Base-by-base conservation (phyloP, 352 stramenopile species). In the Globisporangium radiosum region DNA sequence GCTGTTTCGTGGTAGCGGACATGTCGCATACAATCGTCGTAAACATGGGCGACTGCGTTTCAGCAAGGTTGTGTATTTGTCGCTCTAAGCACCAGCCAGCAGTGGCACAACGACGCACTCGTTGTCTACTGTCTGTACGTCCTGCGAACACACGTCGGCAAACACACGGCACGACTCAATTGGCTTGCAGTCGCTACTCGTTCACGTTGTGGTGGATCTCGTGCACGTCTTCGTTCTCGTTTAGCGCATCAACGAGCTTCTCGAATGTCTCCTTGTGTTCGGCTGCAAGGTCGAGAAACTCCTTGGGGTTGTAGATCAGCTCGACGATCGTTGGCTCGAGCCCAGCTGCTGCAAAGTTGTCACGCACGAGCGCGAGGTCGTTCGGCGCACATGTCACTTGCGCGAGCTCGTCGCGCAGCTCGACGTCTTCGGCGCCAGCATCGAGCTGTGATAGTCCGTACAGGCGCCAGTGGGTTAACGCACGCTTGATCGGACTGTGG, bases 131-230 rank as follows among this genome's bases (percentile, higher is more conserved):
- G 25, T 3, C 25, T 33, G 25, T 33, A 3, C 25, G 25, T 33
- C 25, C 25, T 33, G 25, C 25, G 25, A 3, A 33, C 25, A 33
- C 25, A 33, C 25, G 25, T 33, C 25, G 25, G 25, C 25, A 33
- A 33, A 33, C 25, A 33, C 25, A 33, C 25, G 25, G 25, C 25
- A 33, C 25, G 25, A 33, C 25, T 33, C 25, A 33, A 33, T 1
- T 3, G 25, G 25, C 25, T 33, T 2, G 25, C 25, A 33, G 25
- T 33, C 25, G 25, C 25, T 72, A 89, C 65, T 92, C 76, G 62
- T 89, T 84, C 37, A 92, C 70, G 68, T 93, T 93, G 77, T 93
- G 81, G 65, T 88, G 73, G 55, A 93, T 85, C 60, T 88, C 68
- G 69, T 75, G 87, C 14, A 93, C 81, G 60, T 93, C 83, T 51